Conservation (phyloP, 352 stramenopile genomes). For the Peronospora farinosa region DNA sequence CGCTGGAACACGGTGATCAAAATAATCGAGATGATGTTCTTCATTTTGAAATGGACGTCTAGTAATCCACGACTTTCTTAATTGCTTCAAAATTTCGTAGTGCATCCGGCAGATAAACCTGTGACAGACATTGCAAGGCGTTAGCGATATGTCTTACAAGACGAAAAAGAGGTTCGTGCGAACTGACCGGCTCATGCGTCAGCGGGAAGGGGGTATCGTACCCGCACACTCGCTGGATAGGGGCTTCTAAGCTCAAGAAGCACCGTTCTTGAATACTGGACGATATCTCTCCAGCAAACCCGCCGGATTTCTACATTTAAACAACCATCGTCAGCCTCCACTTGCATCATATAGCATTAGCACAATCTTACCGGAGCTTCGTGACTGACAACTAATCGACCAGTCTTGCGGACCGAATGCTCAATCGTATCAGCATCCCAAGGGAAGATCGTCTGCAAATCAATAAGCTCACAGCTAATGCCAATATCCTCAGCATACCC, state of each 20-base stretch:
- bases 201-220: slow-evolving; percentile 97
- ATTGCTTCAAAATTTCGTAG: slow-evolving; percentile 95
- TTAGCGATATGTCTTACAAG: slow-evolving; percentile 1
- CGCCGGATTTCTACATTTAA: slow-evolving; percentile 64
- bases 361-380: slow-evolving; percentile 87
- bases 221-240: slow-evolving; percentile 90
- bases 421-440: slow-evolving; percentile 95
- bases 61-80: slow-evolving; percentile 88
- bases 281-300: slow-evolving; percentile 96
- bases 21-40: slow-evolving; percentile 9
- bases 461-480: slow-evolving; percentile 96
- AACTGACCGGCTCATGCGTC: slow-evolving; percentile 90
- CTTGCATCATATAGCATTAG: neutral
- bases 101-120: slow-evolving; percentile 89
- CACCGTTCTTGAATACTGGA: slow-evolving; percentile 89
- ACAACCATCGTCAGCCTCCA: slow-evolving; percentile 5
- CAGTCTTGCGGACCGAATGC: slow-evolving; percentile 95
- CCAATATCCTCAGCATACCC: slow-evolving; percentile 87
- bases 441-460: slow-evolving; percentile 95
- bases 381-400: slow-evolving; percentile 93
- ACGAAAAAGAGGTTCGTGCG: neutral
- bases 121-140: slow-evolving; percentile 17
- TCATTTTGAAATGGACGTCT: slow-evolving; percentile 5
- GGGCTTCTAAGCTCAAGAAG: slow-evolving; percentile 94
- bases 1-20: neutral